Evolutionary conservation across 306 rosid genomes (phyloP).

Genomic region (Malus sieversii): DNA sequence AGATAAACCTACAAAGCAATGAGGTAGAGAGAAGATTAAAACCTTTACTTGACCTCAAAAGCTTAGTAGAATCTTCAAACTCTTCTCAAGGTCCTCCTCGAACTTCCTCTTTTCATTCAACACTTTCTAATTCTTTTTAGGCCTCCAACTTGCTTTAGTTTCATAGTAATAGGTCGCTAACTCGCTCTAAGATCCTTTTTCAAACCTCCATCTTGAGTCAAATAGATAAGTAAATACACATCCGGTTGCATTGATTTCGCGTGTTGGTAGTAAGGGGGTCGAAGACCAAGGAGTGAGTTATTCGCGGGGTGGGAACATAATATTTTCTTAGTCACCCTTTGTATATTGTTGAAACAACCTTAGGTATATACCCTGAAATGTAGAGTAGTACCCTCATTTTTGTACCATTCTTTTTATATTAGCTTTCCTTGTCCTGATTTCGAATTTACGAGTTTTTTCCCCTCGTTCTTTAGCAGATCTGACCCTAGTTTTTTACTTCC

Average conservation of each 20-base stretch:
- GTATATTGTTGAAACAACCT: slow-evolving; percentile 37
- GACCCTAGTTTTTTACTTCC: slow-evolving; percentile 20
- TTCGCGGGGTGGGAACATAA: slow-evolving; percentile 38
- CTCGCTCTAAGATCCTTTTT: not conserved
- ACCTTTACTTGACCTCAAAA: slow-evolving; percentile 60
- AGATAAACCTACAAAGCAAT: slow-evolving; percentile 36
- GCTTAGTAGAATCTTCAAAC: slow-evolving; percentile 29
- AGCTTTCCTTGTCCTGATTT: slow-evolving; percentile 20
- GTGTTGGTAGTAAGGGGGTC: not conserved
- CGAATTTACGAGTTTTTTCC: slow-evolving; percentile 17
- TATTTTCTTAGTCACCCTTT: slow-evolving; percentile 36
- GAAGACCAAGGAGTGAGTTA: not conserved
- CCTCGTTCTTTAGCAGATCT: slow-evolving; percentile 40
- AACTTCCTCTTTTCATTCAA: slow-evolving; percentile 28
- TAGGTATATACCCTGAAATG: slow-evolving; percentile 25
- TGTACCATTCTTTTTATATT: slow-evolving; percentile 62
- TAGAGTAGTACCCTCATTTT: slow-evolving; percentile 38
- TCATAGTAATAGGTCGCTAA: slow-evolving; percentile 28
- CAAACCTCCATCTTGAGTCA: not conserved
- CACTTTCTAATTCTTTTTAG: slow-evolving; percentile 31
- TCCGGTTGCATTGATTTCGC: not conserved
- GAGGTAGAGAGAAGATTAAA: slow-evolving; percentile 78
- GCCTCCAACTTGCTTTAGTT: slow-evolving; percentile 11
- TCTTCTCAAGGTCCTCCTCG: slow-evolving; percentile 16
- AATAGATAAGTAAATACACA: not conserved